phyloP scores from a whole-genome alignment of 169 alveolate genomes.

The Theileria sp. region DNA sequence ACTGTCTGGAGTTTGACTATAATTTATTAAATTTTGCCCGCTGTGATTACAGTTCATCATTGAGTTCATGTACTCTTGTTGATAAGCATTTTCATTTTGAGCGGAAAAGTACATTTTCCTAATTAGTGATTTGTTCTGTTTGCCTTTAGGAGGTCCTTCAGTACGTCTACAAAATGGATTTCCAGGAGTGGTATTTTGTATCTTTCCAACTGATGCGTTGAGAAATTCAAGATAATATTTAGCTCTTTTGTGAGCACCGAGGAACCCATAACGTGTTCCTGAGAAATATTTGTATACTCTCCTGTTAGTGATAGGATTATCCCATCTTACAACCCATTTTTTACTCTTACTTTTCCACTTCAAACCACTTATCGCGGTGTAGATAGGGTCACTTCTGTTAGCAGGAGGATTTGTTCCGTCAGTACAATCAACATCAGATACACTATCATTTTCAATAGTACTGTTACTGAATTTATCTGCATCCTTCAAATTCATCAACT shows the following conservation, averaged over 20 bases:
- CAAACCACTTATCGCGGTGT: conserved; percentile 62
- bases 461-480: conserved; percentile 8
- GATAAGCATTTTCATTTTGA: neutral
- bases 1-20: neutral
- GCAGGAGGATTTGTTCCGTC: conserved; percentile 67
- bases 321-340: conserved; percentile 71
- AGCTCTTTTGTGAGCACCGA: conserved; percentile 70
- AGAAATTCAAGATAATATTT: conserved; percentile 61
- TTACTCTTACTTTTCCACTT: conserved; percentile 70
- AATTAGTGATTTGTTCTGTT: conserved; percentile 56
- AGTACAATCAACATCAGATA: conserved; percentile 18
- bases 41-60: neutral
- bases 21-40: neutral
- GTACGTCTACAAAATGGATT: conserved; percentile 68
- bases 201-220: conserved; percentile 65
- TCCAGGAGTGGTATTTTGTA: conserved; percentile 49
- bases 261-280: conserved; percentile 64
- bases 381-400: conserved; percentile 65
- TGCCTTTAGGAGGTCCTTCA: conserved; percentile 70
- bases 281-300: conserved; percentile 65
- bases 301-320: conserved; percentile 66
- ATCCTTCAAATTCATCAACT: neutral
- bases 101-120: conserved; percentile 22
- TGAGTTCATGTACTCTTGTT: neutral
- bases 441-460: conserved; percentile 11